Conservation (phyloP, 2,329 filamentous ascomycete species). For the Torrubiella hemipterigena region DNA sequence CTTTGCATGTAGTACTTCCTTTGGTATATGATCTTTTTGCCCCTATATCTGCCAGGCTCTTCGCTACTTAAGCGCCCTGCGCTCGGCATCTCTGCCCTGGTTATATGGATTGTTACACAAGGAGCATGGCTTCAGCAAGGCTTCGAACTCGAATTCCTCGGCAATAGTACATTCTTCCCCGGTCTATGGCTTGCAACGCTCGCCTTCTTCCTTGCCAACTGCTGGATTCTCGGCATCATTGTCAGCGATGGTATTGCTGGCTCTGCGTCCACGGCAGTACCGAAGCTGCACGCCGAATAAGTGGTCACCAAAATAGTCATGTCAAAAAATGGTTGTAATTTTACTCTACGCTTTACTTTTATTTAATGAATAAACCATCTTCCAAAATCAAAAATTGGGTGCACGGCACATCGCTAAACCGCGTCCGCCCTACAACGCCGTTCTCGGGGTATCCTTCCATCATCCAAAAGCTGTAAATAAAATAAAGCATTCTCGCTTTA, state of each 20-base stretch:
- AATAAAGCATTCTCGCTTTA: not conserved
- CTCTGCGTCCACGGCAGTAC: not conserved
- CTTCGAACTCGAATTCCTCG: constrained; percentile 68
- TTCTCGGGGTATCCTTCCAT: not conserved
- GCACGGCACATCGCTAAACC: too few species aligned
- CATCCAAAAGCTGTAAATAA: not conserved
- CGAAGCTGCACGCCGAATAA: constrained; percentile 14
- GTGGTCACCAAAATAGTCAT: constrained; percentile 5
- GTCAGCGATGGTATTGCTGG: constrained; percentile 57
- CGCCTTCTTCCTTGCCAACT: constrained; percentile 74
- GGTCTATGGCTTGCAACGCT: constrained; percentile 69
- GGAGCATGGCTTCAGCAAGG: constrained; percentile 65
- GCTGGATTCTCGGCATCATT: constrained; percentile 75
- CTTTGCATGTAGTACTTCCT: constrained; percentile 68
- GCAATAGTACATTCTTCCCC: constrained; percentile 71
- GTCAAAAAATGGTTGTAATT: not conserved
- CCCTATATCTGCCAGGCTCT: constrained; percentile 77
- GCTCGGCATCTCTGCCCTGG: constrained; percentile 52
- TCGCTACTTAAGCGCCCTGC: constrained; percentile 49
- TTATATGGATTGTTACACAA: constrained; percentile 67
- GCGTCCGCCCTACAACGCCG: not conserved
- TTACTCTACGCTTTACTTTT: not conserved
- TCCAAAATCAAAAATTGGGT: too few species aligned
- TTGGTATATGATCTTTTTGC: constrained; percentile 92
- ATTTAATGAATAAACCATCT: too few species aligned